Conservation (phyloP, 129 eudicot species). For the Ambrosia artemisiifolia region DNA sequence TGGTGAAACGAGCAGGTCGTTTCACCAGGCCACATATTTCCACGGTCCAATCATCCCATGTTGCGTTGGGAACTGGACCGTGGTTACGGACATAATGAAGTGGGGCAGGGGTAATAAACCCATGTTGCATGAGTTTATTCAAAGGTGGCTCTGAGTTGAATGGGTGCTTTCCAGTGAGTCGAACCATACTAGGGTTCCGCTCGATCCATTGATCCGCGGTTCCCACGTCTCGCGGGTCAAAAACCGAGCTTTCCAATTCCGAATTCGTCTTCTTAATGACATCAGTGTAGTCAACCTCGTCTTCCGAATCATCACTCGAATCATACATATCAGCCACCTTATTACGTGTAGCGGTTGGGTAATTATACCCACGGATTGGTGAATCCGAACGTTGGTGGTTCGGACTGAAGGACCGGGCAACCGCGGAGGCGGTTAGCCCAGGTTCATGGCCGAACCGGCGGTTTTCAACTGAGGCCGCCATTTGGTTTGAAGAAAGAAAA, state of each 20-base stretch:
- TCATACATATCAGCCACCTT: slow-evolving; percentile 7
- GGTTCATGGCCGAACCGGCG: slow-evolving; percentile 56
- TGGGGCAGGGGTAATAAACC: slow-evolving; percentile 91
- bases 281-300: slow-evolving; percentile 24
- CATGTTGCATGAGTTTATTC: slow-evolving; percentile 84
- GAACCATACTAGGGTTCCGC: slow-evolving; percentile 72
- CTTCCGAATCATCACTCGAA: slow-evolving; percentile 44
- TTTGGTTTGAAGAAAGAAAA: background rate
- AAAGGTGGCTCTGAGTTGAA: slow-evolving; percentile 90
- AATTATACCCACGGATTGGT: slow-evolving; percentile 41
- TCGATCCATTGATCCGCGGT: slow-evolving; percentile 83
- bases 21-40: slow-evolving; percentile 73
- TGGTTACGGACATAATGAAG: slow-evolving; percentile 95
- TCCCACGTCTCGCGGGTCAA: slow-evolving; percentile 59
- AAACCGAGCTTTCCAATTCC: slow-evolving; percentile 59
- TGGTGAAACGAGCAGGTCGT: slow-evolving; percentile 56
- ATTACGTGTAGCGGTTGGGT: slow-evolving; percentile 16
- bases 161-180: slow-evolving; percentile 95
- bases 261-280: slow-evolving; percentile 39
- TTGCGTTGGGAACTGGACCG: slow-evolving; percentile 66
- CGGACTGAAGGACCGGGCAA: slow-evolving; percentile 30
- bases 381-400: slow-evolving; percentile 53
- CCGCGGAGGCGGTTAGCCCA: slow-evolving; percentile 32
- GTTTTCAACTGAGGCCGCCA: slow-evolving; percentile 93
- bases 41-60: slow-evolving; percentile 77